These are phyloP conservation scores for Hordeum marinum DNA, from an alignment of 176 grass and related monocot species.

Conservation along the genomic window DNA sequence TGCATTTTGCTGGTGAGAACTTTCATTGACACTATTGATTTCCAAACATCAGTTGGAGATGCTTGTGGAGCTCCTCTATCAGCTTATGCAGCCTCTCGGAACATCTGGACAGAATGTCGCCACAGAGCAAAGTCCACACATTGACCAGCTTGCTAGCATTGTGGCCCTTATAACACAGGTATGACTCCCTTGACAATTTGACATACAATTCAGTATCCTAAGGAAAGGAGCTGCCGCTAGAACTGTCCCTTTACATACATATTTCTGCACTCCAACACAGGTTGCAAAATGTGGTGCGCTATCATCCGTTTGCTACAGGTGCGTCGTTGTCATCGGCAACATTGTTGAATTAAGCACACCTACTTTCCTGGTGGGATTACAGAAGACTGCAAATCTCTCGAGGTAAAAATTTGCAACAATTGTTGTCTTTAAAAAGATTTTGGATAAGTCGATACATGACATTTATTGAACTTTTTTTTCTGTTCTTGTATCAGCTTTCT, in stretches of 20 bases:
- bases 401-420: conserved; percentile 32
- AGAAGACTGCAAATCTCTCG: conserved; percentile 52
- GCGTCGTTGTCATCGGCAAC: conserved; percentile 27
- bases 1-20: not conserved
- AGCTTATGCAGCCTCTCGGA: conserved; percentile 30
- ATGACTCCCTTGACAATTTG: not conserved
- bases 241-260: not conserved
- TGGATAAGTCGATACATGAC: not conserved
- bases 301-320: conserved; percentile 35
- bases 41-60: conserved; percentile 34
- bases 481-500: conserved; percentile 47
- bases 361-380: conserved; percentile 40
- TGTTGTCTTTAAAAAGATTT: not conserved
- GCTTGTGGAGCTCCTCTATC: conserved; percentile 40
- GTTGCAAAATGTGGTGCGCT: conserved; percentile 44
- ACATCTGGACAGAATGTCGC: conserved; percentile 37
- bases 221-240: not conserved
- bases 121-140: conserved; percentile 7
- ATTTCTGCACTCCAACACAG: conserved; percentile 27
- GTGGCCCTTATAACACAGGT: conserved; percentile 42
- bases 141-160: conserved; percentile 38
- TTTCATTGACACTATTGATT: conserved; percentile 9
- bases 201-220: not conserved
- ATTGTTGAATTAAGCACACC: conserved; percentile 45
- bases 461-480: not conserved